Base-by-base conservation (phyloP, 2,329 filamentous ascomycete genomes). In the Phyllosticta paracitricarpa region DNA sequence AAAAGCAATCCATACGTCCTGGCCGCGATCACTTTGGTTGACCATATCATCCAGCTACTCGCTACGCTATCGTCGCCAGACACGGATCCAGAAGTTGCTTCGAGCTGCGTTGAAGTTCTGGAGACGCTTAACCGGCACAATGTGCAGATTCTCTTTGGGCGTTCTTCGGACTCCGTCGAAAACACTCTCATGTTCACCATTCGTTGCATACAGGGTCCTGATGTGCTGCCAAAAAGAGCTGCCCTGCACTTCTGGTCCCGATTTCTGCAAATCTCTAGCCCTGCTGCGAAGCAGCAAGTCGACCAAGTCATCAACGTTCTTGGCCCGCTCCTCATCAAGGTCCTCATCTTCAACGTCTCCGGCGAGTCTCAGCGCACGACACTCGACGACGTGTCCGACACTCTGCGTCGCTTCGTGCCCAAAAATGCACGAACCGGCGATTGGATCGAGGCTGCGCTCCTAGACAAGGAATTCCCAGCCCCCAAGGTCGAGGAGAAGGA, bases 201-300 rank as follows among this genome's bases (percentile, higher is more conserved):
- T 12, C 82, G 84, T 66, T 85, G 89, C 7, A 75, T 95, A 6
- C 81, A 86, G 53, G 87, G 86, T 12, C 84, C 81, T 30, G 89
- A 94, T 63, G 85, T 88, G 0, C 76, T 95, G 9, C 88, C 89
- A 0, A 95, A 94, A 73, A 82, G 82, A 30, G 83, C 88, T 2
- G 83, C 89, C 1, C 83, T 86, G 8, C 84, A 88, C 28, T 89
- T 95, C 64, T 94, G 90, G 89, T 52, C 56, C 5, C 52, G 56
- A 1, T 54, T 62, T 24, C 19, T 57, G 52, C 48, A 56, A 17
- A 53, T 33, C 7, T 52, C 60, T 8, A 55, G 54, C 26, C n/a
- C 58, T 22, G 35, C 51, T 4, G 24, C 56, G 4, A 62, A 62
- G 22, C 51, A 51, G 14, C 10, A 35, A 22, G 40, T 56, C 19